Base-by-base conservation (phyloP, 2,329 filamentous ascomycete species). In the Sphaerulina vaccinii region DNA sequence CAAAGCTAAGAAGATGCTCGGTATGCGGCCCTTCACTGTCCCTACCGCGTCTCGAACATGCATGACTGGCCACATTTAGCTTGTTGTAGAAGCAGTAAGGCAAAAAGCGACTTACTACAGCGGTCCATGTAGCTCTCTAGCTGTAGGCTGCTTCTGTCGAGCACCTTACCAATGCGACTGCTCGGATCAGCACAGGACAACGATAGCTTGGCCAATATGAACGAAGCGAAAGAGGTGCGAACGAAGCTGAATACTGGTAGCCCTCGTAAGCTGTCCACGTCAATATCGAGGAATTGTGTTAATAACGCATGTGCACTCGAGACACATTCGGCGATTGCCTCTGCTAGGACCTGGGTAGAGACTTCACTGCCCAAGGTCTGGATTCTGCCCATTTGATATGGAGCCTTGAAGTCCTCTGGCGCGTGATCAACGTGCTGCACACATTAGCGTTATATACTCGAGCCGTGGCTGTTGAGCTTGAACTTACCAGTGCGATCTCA, bases 121-220 rank as follows among this genome's bases (percentile, higher is more conserved):
- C 76, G 77, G 56, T 88, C 84, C 2, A 95, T 75, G 64, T 89
- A 86, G 48, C 80, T 74, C 57, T 83, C 79, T 13, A 80, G 73
- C 54, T 84, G 83, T 71, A 92, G 79, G 58, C 84, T 78, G 49
- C 85, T 79, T 56, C 81, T 81, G 58, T 83, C 78, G 56, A 92
- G 84, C 15, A 90, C 79, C 54, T 80, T 80, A n/a, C 83, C 83
- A 1, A 91, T 77, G 59, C 85, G 83, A 13, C 81, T 85, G 35
- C 79, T 78, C 0, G 84, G 79, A 11, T 79, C 78, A 1, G 80
- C 80, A 3, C 85, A 82, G 7, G 84, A 81, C 43, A 87, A 84
- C 69, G 85, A 86, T 55, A 90, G 79, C 68, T 89, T 90, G 66
- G 88, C 85, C 32, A 90, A 73, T 24, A 87, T 81, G 16, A 90